Conservation (phyloP, 1,139 yeast genomes). For the Kurtzmaniella quercitrusa region DNA sequence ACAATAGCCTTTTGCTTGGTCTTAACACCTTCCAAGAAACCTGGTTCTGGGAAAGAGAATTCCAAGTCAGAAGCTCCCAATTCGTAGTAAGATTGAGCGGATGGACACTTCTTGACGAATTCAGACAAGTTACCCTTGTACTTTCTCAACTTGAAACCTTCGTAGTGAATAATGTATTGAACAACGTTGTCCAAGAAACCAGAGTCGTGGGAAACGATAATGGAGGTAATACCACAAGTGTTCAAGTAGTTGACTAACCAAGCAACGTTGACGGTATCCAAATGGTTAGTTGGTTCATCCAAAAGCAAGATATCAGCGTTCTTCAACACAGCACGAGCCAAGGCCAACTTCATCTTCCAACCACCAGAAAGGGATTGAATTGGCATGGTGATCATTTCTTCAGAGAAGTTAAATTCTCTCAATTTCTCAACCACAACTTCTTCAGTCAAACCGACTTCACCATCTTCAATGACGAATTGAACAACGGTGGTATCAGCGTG, state of each 20-base stretch:
- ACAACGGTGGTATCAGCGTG: constrained; percentile 92
- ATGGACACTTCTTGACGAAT: constrained; percentile 97
- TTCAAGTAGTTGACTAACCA: constrained; percentile 99
- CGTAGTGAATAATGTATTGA: constrained; percentile 99
- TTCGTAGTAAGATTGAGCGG: constrained; percentile 98
- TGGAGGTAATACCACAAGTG: constrained; percentile 97
- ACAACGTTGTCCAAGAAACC: constrained; percentile 98
- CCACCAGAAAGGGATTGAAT: constrained; percentile 98
- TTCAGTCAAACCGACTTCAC: constrained; percentile 73
- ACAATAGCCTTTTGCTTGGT: constrained; percentile 99
- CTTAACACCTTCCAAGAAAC: constrained; percentile 99
- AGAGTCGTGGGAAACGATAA: constrained; percentile 98
- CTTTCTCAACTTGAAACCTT: constrained; percentile 98
- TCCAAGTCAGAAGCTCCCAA: constrained; percentile 96
- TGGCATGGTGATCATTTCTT: constrained; percentile 88
- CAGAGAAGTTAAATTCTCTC: constrained; percentile 86
- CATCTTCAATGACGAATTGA: constrained; percentile 79
- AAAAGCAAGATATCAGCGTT: constrained; percentile 96
- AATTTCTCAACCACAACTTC: constrained; percentile 71
- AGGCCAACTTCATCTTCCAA: constrained; percentile 99
- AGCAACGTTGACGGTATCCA: constrained; percentile 98
- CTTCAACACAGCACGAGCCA: constrained; percentile 98
- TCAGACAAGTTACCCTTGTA: constrained; percentile 99
- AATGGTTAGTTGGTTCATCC: constrained; percentile 99
- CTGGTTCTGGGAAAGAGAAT: constrained; percentile 98